These are phyloP conservation scores for Verticillium tricorpus DNA, from an alignment of 2,329 filamentous ascomycete genomes.

Conservation along the genomic window DNA sequence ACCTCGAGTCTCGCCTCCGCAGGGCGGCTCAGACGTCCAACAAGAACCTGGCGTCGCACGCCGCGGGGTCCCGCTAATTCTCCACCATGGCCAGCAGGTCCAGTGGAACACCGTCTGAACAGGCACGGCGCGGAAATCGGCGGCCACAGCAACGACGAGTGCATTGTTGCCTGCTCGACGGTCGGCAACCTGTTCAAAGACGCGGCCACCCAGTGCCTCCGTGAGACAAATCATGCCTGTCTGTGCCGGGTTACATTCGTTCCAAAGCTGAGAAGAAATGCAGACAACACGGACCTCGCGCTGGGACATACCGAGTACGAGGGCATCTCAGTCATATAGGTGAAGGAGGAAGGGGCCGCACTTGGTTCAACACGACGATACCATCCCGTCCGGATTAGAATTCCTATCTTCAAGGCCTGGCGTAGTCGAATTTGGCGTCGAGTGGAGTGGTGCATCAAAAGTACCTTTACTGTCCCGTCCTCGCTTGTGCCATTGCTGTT, in stretches of 20 bases:
- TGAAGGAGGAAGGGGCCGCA: background rate
- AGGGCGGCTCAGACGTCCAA: conserved; percentile 69
- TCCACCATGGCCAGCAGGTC: conserved; percentile 51
- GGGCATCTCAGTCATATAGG: conserved; percentile 63
- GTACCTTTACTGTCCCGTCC: background rate
- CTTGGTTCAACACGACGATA: background rate
- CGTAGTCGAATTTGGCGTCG: background rate
- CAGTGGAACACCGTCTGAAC: conserved; percentile 37
- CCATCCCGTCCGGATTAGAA: background rate
- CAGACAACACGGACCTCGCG: conserved; percentile 92
- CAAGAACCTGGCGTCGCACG: conserved; percentile 34
- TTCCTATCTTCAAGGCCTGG: background rate
- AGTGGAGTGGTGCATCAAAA: background rate
- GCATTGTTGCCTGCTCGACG: conserved; percentile 88
- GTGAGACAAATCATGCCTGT: conserved; percentile 47
- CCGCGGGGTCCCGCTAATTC: conserved; percentile 48
- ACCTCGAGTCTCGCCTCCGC: conserved; percentile 80
- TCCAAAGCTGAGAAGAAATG: conserved; percentile 1
- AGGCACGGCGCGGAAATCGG: conserved; percentile 92
- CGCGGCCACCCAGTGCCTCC: conserved; percentile 86
- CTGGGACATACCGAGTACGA: conserved; percentile 85
- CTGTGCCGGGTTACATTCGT: conserved; percentile 1
- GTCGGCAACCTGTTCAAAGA: conserved; percentile 95
- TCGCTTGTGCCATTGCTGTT: background rate
- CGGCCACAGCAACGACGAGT: conserved; percentile 79